These are phyloP conservation scores for Protea cynaroides DNA, from an alignment of 164 flowering plant species.

Conservation along the genomic window DNA sequence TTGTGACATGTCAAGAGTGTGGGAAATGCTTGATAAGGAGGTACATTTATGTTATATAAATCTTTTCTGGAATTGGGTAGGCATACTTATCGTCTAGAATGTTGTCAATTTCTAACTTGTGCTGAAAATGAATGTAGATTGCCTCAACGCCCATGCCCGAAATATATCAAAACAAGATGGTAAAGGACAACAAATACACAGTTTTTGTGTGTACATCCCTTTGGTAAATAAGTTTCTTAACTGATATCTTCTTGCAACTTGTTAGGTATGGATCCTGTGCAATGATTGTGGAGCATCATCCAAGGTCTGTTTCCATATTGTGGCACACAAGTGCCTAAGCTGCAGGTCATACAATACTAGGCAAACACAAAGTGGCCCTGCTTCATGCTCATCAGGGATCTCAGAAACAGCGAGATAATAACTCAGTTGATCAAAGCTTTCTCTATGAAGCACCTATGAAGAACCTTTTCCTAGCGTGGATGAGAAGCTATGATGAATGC, in stretches of 20 bases:
- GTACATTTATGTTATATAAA: slow-evolving; percentile 23
- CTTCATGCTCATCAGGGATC: slow-evolving; percentile 38
- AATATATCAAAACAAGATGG: slow-evolving; percentile 66
- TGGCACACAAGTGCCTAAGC: slow-evolving; percentile 65
- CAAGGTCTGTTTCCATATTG: slow-evolving; percentile 57
- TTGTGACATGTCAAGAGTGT: slow-evolving; percentile 63
- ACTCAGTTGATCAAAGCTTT: no score
- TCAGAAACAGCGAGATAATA: slow-evolving; percentile 14
- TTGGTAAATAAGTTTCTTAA: not conserved
- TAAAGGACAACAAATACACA: slow-evolving; percentile 15
- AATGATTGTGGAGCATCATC: slow-evolving; percentile 74
- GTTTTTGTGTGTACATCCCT: not conserved
- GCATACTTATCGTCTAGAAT: not conserved
- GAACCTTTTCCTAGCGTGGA: no score
- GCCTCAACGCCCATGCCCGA: slow-evolving; percentile 74
- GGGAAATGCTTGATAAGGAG: slow-evolving; percentile 72
- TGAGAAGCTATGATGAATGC: no score
- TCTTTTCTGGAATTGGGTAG: not conserved
- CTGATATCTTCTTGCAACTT: not conserved
- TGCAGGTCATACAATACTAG: slow-evolving; percentile 87
- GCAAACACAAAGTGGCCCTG: slow-evolving; percentile 53
- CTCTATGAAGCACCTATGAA: no score
- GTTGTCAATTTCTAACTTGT: not conserved
- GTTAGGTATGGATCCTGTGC: slow-evolving; percentile 84
- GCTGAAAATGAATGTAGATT: slow-evolving; percentile 34